A percentile compares a stretch with the other conserved stretches of the same genome.
These are phyloP conservation scores for Trichoderma sp. DNA, from an alignment of 2,329 filamentous ascomycete genomes.

Conservation along the genomic window DNA sequence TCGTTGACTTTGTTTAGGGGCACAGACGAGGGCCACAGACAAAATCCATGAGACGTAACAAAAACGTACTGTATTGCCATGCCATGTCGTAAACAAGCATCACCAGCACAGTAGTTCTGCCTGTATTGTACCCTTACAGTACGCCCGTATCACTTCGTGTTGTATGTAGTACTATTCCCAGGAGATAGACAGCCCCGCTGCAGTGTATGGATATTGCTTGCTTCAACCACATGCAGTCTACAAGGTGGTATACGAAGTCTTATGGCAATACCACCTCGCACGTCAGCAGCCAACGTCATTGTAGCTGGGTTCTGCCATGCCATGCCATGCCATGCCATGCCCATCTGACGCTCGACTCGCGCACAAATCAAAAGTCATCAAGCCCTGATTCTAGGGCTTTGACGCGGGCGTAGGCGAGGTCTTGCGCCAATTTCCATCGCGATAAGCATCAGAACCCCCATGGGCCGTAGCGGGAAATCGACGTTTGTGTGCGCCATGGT, in stretches of 20 bases:
- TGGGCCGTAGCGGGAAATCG: background rate
- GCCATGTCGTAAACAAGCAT: background rate
- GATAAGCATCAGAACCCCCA: slow-evolving; percentile 3
- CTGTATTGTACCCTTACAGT: background rate
- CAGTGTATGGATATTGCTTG: background rate
- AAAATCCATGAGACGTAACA: background rate
- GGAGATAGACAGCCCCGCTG: background rate
- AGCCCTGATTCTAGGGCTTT: slow-evolving; percentile 19
- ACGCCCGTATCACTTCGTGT: background rate
- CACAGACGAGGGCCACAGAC: background rate
- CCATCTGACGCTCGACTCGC: background rate
- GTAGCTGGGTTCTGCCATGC: background rate
- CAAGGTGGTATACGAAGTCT: background rate
- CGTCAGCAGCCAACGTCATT: slow-evolving; percentile 7
- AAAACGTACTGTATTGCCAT: background rate
- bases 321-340: no score
- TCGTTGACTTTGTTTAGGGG: background rate
- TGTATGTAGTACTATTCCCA: background rate
- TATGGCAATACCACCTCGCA: background rate
- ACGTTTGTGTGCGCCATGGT: background rate
- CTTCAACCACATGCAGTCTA: background rate
- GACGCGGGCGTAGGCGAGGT: slow-evolving; percentile 1
- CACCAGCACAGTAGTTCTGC: background rate
- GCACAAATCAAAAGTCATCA: background rate
- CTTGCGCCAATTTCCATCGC: slow-evolving; percentile 14